Conservation (phyloP, 108 stramenopile species). For the Mayamaea pseudoterrestris region DNA sequence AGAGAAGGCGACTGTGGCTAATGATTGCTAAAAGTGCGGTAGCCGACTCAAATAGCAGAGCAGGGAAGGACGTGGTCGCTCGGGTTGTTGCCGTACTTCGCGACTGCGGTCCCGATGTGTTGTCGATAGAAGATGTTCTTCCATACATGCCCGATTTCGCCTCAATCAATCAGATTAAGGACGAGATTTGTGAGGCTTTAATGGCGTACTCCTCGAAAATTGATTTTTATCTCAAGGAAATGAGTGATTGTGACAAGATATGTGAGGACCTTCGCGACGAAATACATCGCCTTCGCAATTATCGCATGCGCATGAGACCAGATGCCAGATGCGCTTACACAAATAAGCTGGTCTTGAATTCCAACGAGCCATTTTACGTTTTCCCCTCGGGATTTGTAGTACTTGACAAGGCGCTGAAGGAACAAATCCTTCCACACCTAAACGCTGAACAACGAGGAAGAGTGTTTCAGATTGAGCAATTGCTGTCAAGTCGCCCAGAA, state of each 20-base stretch:
- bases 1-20: conserved; percentile 77
- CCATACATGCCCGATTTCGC: conserved; percentile 59
- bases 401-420: conserved; percentile 54
- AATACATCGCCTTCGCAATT: conserved; percentile 41
- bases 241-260: conserved; percentile 75
- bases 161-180: conserved; percentile 82
- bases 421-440: conserved; percentile 51
- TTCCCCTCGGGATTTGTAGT: conserved; percentile 82
- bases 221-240: conserved; percentile 69
- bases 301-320: conserved; percentile 41
- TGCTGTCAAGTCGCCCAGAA: conserved; percentile 15
- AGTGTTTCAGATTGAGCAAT: conserved; percentile 43
- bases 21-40: conserved; percentile 85
- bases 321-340: conserved; percentile 75
- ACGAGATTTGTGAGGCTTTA: conserved; percentile 79
- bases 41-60: conserved; percentile 29
- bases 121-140: conserved; percentile 83
- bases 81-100: conserved; percentile 67
- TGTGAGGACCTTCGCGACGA: conserved; percentile 63
- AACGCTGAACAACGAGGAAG: conserved; percentile 51
- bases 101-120: conserved; percentile 77
- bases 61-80: conserved; percentile 70
- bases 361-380: conserved; percentile 67
- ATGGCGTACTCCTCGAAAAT: conserved; percentile 79
- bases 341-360: conserved; percentile 47